Conservation (phyloP, 805 yeast genomes). For the Peterozyma toletana region DNA sequence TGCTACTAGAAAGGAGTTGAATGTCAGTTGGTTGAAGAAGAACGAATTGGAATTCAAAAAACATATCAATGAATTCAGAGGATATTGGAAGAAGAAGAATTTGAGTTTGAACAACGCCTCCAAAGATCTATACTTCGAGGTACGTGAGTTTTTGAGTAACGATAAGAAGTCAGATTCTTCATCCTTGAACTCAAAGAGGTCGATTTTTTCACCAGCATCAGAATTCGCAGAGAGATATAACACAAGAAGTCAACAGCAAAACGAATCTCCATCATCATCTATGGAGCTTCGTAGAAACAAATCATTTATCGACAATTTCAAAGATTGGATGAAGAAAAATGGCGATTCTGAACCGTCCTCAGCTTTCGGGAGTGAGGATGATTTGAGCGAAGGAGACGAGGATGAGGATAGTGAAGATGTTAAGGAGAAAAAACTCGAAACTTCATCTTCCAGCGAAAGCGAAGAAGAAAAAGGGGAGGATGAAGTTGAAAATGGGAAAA, state of each 20-base stretch:
- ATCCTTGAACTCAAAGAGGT: slow-evolving; percentile 7
- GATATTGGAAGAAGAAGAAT: slow-evolving; percentile 76
- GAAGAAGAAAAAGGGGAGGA: too few relatives aligned
- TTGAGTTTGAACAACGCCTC: slow-evolving; percentile 64
- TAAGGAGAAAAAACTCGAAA: slow-evolving; percentile 1
- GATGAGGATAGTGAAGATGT: background rate
- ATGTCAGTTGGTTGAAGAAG: slow-evolving; percentile 95
- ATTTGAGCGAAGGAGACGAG: background rate
- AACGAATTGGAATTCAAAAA: slow-evolving; percentile 92
- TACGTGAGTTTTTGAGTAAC: slow-evolving; percentile 59
- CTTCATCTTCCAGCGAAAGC: too few relatives aligned
- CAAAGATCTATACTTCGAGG: slow-evolving; percentile 77
- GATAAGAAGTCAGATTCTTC: slow-evolving; percentile 5
- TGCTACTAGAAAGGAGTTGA: slow-evolving; percentile 91
- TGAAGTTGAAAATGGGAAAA: too few relatives aligned
- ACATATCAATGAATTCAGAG: slow-evolving; percentile 81
- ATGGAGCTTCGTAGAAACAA: slow-evolving; percentile 11
- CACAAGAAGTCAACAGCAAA: slow-evolving; percentile 38
- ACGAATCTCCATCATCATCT: slow-evolving; percentile 5
- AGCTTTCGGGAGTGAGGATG: background rate
- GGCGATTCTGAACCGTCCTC: slow-evolving; percentile 7
- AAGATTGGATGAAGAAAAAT: slow-evolving; percentile 15
- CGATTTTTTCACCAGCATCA: slow-evolving; percentile 43
- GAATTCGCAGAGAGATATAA: slow-evolving; percentile 60
- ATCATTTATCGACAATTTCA: slow-evolving; percentile 21